These are phyloP conservation scores for Pseudonectria foliicola DNA, from an alignment of 2,329 filamentous ascomycete genomes.

Conservation along the genomic window DNA sequence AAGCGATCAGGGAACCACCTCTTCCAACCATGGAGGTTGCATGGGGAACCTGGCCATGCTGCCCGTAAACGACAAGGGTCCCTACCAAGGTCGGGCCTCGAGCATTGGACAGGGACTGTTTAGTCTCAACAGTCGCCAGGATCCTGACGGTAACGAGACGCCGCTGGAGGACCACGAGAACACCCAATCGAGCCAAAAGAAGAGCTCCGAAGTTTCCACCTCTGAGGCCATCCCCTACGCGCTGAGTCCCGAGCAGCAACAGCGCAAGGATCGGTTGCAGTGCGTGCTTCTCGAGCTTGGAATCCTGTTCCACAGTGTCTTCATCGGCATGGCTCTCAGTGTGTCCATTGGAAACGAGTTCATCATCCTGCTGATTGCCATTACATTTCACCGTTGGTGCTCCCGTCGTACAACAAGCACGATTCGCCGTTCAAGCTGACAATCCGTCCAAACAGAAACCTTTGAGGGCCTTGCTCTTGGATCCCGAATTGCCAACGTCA, in stretches of 20 bases:
- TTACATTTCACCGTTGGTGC: conserved; percentile 59
- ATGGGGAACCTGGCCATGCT: conserved; percentile 22
- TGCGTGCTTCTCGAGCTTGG: conserved; percentile 73
- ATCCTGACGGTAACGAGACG: conserved; percentile 9
- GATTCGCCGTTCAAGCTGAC: not conserved
- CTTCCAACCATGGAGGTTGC: conserved; percentile 8
- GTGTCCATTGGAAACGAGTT: conserved; percentile 72
- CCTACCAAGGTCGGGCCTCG: conserved; percentile 25
- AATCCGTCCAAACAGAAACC: conserved; percentile 26
- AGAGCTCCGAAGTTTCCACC: conserved; percentile 14
- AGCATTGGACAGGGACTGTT: conserved; percentile 29
- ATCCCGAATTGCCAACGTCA: conserved; percentile 53
- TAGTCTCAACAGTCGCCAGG: conserved; percentile 20
- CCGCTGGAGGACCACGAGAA: conserved; percentile 10
- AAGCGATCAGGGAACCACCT: not conserved
- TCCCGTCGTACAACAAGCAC: accelerated
- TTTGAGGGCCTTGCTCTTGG: conserved; percentile 56
- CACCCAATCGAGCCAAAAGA: conserved; percentile 10
- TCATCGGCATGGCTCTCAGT: conserved; percentile 78
- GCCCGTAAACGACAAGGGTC: conserved; percentile 26
- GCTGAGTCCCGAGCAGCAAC: conserved; percentile 45
- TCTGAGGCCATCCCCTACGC: conserved; percentile 17
- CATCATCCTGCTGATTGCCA: conserved; percentile 70
- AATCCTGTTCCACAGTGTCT: conserved; percentile 57
- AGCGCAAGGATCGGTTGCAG: conserved; percentile 62